Evolutionary conservation across 176 grass and related monocot species (phyloP).

Genomic region (Calamus simplicifolius): DNA sequence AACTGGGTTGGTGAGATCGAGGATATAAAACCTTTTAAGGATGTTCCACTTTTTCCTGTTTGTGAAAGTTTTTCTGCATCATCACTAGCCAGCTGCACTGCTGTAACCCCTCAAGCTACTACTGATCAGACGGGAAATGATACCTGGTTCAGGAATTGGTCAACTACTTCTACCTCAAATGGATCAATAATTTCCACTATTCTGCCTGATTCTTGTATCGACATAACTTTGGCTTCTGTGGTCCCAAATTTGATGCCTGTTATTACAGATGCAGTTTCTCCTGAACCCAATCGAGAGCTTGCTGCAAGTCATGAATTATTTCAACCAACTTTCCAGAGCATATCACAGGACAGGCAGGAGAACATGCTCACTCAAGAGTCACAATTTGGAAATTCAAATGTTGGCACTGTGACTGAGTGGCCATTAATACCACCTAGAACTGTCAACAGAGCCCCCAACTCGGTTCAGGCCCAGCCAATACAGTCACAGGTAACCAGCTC

Average conservation of each 20-base stretch:
- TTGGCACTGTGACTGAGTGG: constrained; percentile 19
- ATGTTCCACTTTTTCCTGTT: constrained; percentile 5
- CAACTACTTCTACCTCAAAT: not conserved
- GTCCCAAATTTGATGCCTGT: constrained; percentile 42
- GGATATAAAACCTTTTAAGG: constrained; percentile 71
- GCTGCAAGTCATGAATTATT: constrained; percentile 27
- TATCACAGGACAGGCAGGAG: constrained; percentile 20
- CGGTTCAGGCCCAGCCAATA: constrained; percentile 46
- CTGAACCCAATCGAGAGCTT: constrained; percentile 5
- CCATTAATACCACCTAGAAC: constrained; percentile 51
- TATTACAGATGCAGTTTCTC: constrained; percentile 37
- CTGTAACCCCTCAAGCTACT: constrained; percentile 4
- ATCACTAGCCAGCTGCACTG: constrained; percentile 3
- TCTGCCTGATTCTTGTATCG: constrained; percentile 19
- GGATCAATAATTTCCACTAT: constrained; percentile 10
- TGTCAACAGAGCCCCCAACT: constrained; percentile 33
- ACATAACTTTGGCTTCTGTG: constrained; percentile 63
- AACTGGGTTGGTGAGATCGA: constrained; percentile 11
- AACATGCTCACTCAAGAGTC: constrained; percentile 18
- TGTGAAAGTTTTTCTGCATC: constrained; percentile 27
- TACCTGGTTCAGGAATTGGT: not conserved
- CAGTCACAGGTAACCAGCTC: constrained; percentile 28
- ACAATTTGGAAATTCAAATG: constrained; percentile 8
- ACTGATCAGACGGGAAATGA: not conserved
- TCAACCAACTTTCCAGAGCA: constrained; percentile 18